These are phyloP conservation scores for Mercurialis annua DNA, from an alignment of 345 rosid genomes.

Conservation along the genomic window DNA sequence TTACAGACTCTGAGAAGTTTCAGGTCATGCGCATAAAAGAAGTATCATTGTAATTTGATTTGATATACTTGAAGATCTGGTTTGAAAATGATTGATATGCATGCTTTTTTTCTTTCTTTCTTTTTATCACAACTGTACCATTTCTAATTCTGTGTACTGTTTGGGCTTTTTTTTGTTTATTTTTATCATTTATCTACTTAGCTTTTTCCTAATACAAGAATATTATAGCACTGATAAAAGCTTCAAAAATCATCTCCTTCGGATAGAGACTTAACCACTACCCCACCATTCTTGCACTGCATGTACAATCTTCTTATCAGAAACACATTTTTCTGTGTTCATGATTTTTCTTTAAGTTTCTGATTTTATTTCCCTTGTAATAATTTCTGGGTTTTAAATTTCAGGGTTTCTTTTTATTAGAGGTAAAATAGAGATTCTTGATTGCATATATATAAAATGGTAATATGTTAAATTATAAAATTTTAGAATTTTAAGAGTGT, in stretches of 20 bases:
- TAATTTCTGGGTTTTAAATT: not conserved
- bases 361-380: not conserved
- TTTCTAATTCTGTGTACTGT: slow-evolving; percentile 6
- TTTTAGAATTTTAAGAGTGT: too few species aligned
- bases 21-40: slow-evolving; percentile 11
- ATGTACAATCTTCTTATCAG: too few species aligned
- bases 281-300: not conserved
- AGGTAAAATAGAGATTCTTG: slow-evolving; percentile 14
- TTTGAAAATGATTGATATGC: slow-evolving; percentile 29
- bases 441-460: too few species aligned
- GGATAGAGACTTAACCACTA: slow-evolving; percentile 1
- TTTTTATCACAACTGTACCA: slow-evolving; percentile 14
- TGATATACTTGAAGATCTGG: slow-evolving; percentile 24
- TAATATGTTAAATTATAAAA: too few species aligned
- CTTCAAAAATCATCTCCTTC: not conserved
- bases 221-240: not conserved
- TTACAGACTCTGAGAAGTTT: not conserved
- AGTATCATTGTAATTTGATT: not conserved
- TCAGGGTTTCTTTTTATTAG: too few species aligned
- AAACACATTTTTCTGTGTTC: too few species aligned
- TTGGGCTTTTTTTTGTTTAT: not conserved
- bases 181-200: not conserved
- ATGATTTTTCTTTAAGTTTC: not conserved
- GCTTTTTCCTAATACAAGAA: not conserved
- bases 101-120: not conserved